Evolutionary conservation across 768 basidiomycete species (phyloP).

Genomic region (Daedaleopsis nitida): DNA sequence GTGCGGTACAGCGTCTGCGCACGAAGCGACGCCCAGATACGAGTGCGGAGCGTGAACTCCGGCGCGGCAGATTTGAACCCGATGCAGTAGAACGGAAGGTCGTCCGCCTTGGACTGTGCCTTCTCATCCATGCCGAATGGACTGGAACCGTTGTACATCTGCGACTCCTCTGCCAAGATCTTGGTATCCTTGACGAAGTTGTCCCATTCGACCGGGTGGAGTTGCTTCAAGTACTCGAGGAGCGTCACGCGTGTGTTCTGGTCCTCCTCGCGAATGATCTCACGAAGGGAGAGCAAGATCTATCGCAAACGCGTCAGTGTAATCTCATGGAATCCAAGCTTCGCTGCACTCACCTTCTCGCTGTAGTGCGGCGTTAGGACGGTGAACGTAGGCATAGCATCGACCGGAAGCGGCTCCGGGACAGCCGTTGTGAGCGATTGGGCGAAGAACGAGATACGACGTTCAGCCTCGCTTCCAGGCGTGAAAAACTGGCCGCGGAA

Average conservation of each 20-base stretch:
- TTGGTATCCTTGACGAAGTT: slow-evolving; percentile 99
- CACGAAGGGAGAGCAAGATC: slow-evolving; percentile 94
- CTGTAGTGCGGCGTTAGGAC: slow-evolving; percentile 98
- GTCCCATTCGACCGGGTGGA: slow-evolving; percentile 98
- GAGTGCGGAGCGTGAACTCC: slow-evolving; percentile 96
- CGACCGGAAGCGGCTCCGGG: slow-evolving; percentile 91
- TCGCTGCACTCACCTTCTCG: slow-evolving; percentile 69
- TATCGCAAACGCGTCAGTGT: slow-evolving; percentile 26
- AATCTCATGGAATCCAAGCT: background rate
- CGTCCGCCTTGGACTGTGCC: slow-evolving; percentile 79
- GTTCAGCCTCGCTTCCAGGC: slow-evolving; percentile 90
- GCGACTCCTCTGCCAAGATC: slow-evolving; percentile 95
- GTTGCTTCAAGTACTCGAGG: slow-evolving; percentile 96
- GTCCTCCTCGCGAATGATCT: slow-evolving; percentile 98
- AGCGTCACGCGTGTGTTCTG: slow-evolving; percentile 96
- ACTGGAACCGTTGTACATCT: slow-evolving; percentile 76
- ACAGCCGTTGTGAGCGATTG: slow-evolving; percentile 96
- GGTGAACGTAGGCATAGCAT: slow-evolving; percentile 99
- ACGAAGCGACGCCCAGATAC: slow-evolving; percentile 98
- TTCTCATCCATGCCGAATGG: slow-evolving; percentile 84
- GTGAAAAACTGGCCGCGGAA: slow-evolving; percentile 93
- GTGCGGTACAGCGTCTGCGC: slow-evolving; percentile 99
- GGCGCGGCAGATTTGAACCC: slow-evolving; percentile 99
- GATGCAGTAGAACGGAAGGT: slow-evolving; percentile 96
- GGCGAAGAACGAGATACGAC: slow-evolving; percentile 98